Evolutionary conservation across 495 filamentous ascomycete genomes (phyloP), one percentile per base, ranked within the genome.

Genomic region (Trichodelitschia bisporula): DNA sequence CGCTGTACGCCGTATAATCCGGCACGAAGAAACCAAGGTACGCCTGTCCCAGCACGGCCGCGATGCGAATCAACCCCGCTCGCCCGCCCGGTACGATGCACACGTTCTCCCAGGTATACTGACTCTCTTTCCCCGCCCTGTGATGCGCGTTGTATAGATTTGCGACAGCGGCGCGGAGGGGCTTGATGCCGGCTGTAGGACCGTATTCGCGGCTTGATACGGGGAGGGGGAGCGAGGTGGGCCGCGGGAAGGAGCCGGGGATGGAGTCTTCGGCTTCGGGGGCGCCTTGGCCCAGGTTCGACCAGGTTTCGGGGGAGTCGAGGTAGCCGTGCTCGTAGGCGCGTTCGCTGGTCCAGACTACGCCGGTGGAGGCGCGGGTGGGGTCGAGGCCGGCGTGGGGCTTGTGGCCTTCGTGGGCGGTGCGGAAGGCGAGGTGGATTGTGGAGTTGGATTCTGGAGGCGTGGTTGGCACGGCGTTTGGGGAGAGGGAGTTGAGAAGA

Each of bases 81-180:
- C 84, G 62, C 16, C 84, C 84, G 49, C 84, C 84, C 24, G 84
- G 84, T 3, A 95, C 84, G 45, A 95, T 89, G 51, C 77, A 82
- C n/a, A 93, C 84, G 53, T 95, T 93, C 56, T 93, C 84, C 73
- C 79, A 91, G n/a, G 74, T 82, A 47, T 95, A 93, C 51, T 90
- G 60, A 47, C 74, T 83, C n/a, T 61, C 56, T 54, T 86, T 82
- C 35, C 75, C 77, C 51, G 83, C 57, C 26, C 84, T 69, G 44
- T 92, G 82, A 50, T 90, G 79, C 44, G 67, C 70, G 44, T 95
- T 93, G 59, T 95, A 95, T 34, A 95, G 62, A 30, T 66, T 62
- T 19, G 84, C 84, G n/a, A 95, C 79, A 10, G 84, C 84, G 36
- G 76, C 70, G 30, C 84, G 61, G 33, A 95, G 58, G 15, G 76